Percentiles rank a stretch among this genome's conserved stretches.
phyloP scores from a whole-genome alignment of 768 basidiomycete species.

The Phaeolepiota aurea region DNA sequence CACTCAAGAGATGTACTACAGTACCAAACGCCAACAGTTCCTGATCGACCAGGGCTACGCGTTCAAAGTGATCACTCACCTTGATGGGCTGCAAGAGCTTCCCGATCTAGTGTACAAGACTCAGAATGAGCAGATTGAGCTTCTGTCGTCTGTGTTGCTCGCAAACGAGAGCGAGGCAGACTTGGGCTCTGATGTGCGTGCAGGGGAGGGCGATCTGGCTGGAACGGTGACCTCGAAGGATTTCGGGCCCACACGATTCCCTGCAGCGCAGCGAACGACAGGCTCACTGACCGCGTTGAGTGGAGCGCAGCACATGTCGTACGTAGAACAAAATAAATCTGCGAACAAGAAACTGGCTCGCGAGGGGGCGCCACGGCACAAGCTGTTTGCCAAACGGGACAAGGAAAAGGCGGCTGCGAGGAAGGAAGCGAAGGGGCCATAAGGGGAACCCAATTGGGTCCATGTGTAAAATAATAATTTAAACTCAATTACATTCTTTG shows the following conservation, averaged over 20 bases:
- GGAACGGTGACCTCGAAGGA: constrained; percentile 84
- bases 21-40: constrained; percentile 97
- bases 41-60: constrained; percentile 98
- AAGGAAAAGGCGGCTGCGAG: constrained; percentile 55
- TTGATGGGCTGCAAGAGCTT: constrained; percentile 84
- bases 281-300: constrained; percentile 79
- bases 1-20: constrained; percentile 99
- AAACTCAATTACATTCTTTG: no score
- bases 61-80: constrained; percentile 98
- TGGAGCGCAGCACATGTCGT: constrained; percentile 89
- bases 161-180: constrained; percentile 90
- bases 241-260: constrained; percentile 70
- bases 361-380: constrained; percentile 52
- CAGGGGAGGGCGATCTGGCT: constrained; percentile 77
- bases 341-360: constrained; percentile 75
- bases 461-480: no score
- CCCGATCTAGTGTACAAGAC: constrained; percentile 89
- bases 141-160: constrained; percentile 86
- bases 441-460: not conserved
- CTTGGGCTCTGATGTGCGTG: constrained; percentile 75
- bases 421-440: constrained; percentile 28
- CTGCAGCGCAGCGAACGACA: constrained; percentile 65
- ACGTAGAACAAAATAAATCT: constrained; percentile 86
- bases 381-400: constrained; percentile 77
- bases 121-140: constrained; percentile 89